Conservation (phyloP, 495 filamentous ascomycete genomes). For the Trichoderma gamsii region DNA sequence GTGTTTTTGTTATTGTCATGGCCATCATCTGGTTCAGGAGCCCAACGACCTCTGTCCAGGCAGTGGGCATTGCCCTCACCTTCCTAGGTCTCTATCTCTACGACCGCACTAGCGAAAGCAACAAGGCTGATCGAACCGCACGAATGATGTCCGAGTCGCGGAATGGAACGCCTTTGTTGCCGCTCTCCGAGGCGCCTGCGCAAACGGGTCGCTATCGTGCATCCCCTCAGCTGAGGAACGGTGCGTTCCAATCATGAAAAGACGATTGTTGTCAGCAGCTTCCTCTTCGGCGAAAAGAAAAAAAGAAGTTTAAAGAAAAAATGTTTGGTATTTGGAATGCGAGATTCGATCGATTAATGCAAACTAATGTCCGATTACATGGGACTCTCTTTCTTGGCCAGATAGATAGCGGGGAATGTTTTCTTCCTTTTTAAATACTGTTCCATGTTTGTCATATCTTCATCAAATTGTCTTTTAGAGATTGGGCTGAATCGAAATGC, state of each 20-base stretch:
- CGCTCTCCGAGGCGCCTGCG: conserved; percentile 42
- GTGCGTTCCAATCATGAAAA: background rate
- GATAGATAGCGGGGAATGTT: background rate
- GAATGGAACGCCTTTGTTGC: conserved; percentile 57
- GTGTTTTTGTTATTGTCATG: conserved; percentile 92
- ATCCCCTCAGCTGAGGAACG: background rate
- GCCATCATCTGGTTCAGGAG: conserved; percentile 96
- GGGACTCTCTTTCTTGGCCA: background rate
- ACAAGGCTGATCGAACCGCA: conserved; percentile 70
- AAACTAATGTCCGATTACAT: no score
- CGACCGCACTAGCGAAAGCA: conserved; percentile 81
- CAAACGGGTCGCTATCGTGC: background rate
- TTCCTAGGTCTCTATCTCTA: conserved; percentile 94
- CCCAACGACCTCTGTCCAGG: conserved; percentile 75
- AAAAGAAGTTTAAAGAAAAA: no score
- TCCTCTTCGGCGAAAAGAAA: background rate
- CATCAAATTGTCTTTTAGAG: no score
- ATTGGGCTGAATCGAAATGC: no score
- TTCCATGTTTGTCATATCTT: no score
- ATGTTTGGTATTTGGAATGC: no score
- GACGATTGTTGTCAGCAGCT: background rate
- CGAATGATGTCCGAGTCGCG: conserved; percentile 42
- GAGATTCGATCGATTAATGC: no score
- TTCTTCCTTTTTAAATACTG: background rate
- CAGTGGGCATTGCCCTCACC: conserved; percentile 76